These are phyloP conservation scores for Aechmea fasciata DNA, from an alignment of 176 grass and related monocot genomes.

Conservation along the genomic window DNA sequence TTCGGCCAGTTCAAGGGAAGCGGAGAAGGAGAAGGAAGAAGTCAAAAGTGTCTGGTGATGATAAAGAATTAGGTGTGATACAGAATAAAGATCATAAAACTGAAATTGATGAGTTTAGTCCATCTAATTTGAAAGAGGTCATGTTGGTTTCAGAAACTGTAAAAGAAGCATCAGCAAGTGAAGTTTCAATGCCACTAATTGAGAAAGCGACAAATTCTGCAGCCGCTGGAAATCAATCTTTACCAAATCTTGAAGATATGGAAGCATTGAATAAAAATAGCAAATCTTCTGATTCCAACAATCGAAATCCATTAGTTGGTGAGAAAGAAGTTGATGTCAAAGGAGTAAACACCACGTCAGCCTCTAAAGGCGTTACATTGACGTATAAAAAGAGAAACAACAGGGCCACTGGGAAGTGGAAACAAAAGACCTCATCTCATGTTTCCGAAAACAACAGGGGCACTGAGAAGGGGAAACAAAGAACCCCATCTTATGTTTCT, in stretches of 20 bases:
- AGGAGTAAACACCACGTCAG: neutral
- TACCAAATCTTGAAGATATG: neutral
- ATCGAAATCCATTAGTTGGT: neutral
- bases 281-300: neutral
- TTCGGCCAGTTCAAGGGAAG: neutral
- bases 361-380: neutral
- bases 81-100: neutral
- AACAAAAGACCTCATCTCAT: neutral
- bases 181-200: neutral
- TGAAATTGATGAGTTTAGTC: neutral
- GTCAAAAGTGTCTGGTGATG: neutral
- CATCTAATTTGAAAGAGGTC: neutral
- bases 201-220: neutral
- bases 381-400: neutral
- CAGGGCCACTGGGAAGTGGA: neutral
- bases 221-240: neutral
- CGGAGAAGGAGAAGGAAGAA: neutral
- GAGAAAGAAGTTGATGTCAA: neutral
- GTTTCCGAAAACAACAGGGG: neutral
- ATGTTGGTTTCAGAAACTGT: neutral
- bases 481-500: neutral
- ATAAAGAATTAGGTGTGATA: neutral
- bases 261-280: no score
- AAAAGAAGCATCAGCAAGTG: neutral
- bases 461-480: neutral